Conservation (phyloP, 2,329 filamentous ascomycete species). For the Trichophaea hybrida region DNA sequence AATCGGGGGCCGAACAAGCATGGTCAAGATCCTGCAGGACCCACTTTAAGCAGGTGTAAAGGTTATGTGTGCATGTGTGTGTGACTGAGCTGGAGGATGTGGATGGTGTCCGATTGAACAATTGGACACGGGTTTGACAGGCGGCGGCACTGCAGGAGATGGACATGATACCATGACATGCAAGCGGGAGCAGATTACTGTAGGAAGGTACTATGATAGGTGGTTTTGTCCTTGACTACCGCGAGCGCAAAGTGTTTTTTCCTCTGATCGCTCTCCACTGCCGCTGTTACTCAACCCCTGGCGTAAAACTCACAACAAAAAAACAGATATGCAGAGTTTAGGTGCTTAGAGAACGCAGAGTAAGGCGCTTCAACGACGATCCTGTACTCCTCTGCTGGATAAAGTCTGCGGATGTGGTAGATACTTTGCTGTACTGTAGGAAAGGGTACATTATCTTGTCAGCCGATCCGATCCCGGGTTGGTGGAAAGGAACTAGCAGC, state of each 20-base stretch:
- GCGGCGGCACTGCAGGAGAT: background rate
- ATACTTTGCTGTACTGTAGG: constrained; percentile 1
- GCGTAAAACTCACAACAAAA: too few species aligned
- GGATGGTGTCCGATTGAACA: background rate
- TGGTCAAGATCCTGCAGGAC: background rate
- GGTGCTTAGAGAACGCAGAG: too few species aligned
- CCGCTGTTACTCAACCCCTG: too few species aligned
- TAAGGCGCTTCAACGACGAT: background rate
- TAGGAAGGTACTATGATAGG: background rate
- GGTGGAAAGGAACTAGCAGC: background rate
- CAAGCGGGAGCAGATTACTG: background rate
- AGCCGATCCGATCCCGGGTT: constrained; percentile 1
- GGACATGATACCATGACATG: background rate
- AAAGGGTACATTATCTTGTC: background rate
- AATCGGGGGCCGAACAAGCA: background rate
- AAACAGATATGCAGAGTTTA: too few species aligned
- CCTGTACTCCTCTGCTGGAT: background rate
- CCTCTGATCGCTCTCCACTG: too few species aligned
- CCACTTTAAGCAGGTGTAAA: background rate
- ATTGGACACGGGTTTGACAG: background rate
- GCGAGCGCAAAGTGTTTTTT: too few species aligned
- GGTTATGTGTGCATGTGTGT: background rate
- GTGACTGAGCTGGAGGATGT: background rate
- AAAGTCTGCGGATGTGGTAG: background rate
- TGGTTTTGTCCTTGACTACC: background rate